These are phyloP conservation scores for Candida gorgasii DNA, from an alignment of 805 yeast species.

Conservation along the genomic window DNA sequence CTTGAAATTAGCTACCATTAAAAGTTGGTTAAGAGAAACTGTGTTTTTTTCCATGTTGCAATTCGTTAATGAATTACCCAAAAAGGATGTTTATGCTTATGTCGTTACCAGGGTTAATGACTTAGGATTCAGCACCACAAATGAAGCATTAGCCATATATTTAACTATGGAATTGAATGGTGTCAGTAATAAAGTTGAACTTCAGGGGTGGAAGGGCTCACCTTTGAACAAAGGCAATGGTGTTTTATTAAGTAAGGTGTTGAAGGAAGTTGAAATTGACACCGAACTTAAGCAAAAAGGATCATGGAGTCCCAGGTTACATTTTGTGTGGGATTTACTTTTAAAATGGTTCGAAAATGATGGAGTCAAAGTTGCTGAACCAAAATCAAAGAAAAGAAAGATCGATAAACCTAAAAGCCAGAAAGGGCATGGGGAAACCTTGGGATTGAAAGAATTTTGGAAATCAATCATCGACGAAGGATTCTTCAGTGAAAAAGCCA, in stretches of 20 bases:
- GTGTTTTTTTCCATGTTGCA: constrained; percentile 69
- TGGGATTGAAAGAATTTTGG: constrained; percentile 67
- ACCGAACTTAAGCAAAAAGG: constrained; percentile 51
- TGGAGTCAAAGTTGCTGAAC: constrained; percentile 22
- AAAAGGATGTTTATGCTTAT: constrained; percentile 18
- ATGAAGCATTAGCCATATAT: constrained; percentile 80
- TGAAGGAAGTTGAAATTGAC: constrained; percentile 56
- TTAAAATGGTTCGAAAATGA: constrained; percentile 41
- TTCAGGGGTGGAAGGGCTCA: constrained; percentile 58
- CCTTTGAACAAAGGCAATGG: constrained; percentile 76
- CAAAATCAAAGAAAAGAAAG: constrained; percentile 21
- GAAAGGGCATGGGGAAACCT: constrained; percentile 22
- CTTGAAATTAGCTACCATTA: constrained; percentile 58
- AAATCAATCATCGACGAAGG: constrained; percentile 75
- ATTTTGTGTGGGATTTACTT: constrained; percentile 72
- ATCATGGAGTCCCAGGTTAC: constrained; percentile 73
- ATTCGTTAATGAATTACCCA: constrained; percentile 26
- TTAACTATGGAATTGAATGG: constrained; percentile 25
- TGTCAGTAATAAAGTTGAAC: constrained; percentile 15
- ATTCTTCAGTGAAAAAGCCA: constrained; percentile 71
- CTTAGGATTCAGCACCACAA: constrained; percentile 58
- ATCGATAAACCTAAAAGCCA: not conserved
- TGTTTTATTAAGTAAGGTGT: constrained; percentile 57
- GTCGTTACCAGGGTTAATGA: constrained; percentile 44
- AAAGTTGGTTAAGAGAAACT: constrained; percentile 87